Evolutionary conservation across 1,284 basidiomycete genomes (phyloP).

Genomic region (Trichosporon faecale): DNA sequence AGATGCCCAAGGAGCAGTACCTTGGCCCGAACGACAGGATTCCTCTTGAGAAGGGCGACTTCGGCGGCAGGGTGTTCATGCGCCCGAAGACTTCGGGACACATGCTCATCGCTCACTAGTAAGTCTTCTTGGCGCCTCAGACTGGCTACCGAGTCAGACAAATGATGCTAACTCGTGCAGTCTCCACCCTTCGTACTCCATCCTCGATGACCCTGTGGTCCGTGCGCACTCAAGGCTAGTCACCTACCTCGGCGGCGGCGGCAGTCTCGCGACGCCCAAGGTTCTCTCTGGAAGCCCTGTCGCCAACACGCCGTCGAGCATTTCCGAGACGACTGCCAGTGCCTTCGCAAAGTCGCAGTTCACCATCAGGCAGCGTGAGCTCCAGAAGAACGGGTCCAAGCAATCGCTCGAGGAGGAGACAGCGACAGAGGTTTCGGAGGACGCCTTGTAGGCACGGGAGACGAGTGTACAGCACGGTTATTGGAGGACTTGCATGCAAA

Average conservation of each 20-base stretch:
- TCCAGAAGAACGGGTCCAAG: neutral
- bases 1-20: constrained; percentile 1
- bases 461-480: no score
- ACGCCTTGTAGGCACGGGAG: neutral
- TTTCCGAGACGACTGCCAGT: neutral
- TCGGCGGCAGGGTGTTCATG: constrained; percentile 37
- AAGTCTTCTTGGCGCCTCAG: no score
- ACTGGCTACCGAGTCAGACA: neutral
- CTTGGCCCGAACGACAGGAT: constrained; percentile 5
- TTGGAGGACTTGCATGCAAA: no score
- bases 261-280: neutral
- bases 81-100: constrained; percentile 32
- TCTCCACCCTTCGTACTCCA: constrained; percentile 26
- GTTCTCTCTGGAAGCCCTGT: neutral
- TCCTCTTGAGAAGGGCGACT: constrained; percentile 28
- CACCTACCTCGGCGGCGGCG: constrained; percentile 23
- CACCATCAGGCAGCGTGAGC: neutral
- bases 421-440: neutral
- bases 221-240: constrained; percentile 26
- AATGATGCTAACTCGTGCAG: constrained; percentile 20
- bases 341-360: neutral
- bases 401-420: neutral
- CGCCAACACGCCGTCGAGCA: neutral
- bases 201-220: constrained; percentile 34
- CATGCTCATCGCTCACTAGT: constrained; percentile 37